Percentiles rank a stretch among this genome's conserved stretches.
These are phyloP conservation scores for Pyrenochaeta sp. DNA, from an alignment of 2,329 filamentous ascomycete species.

Conservation along the genomic window DNA sequence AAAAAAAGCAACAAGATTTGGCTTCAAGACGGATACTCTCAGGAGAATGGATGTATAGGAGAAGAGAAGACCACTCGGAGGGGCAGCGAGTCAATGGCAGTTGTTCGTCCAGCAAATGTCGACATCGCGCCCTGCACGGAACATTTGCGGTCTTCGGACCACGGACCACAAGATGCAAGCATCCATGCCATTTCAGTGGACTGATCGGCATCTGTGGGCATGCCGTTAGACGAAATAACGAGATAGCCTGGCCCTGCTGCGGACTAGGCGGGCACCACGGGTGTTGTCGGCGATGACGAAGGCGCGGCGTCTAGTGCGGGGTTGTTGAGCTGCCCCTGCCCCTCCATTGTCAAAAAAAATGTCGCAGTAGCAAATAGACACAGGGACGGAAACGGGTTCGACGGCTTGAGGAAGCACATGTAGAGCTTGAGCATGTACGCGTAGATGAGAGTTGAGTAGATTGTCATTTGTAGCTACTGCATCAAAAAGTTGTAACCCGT, in stretches of 20 bases:
- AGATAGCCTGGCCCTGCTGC: constrained; percentile 8
- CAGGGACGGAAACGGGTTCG: background rate
- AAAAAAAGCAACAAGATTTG: background rate
- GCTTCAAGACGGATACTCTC: no score
- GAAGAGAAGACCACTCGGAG: background rate
- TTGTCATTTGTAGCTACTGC: constrained; percentile 32
- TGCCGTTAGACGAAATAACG: background rate
- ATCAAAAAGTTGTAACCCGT: constrained; percentile 10
- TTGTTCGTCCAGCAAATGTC: constrained; percentile 9
- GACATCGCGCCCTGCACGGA: constrained; percentile 20
- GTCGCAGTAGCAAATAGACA: background rate
- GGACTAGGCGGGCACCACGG: background rate
- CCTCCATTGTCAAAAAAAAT: constrained; percentile 23
- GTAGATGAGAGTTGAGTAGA: constrained; percentile 18
- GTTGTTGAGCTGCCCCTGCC: constrained; percentile 32
- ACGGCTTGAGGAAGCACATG: background rate
- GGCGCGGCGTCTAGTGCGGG: constrained; percentile 32
- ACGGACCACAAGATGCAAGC: background rate
- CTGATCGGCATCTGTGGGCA: constrained; percentile 13
- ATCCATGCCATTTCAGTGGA: constrained; percentile 15
- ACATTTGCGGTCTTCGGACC: background rate
- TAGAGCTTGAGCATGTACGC: background rate
- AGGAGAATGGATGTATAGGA: background rate
- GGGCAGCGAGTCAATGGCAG: background rate
- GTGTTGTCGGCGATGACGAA: constrained; percentile 19